Evolutionary conservation across 2,329 filamentous ascomycete species (phyloP), one percentile per base, ranked within the genome.

Genomic region (Xenoacremonium recifei): DNA sequence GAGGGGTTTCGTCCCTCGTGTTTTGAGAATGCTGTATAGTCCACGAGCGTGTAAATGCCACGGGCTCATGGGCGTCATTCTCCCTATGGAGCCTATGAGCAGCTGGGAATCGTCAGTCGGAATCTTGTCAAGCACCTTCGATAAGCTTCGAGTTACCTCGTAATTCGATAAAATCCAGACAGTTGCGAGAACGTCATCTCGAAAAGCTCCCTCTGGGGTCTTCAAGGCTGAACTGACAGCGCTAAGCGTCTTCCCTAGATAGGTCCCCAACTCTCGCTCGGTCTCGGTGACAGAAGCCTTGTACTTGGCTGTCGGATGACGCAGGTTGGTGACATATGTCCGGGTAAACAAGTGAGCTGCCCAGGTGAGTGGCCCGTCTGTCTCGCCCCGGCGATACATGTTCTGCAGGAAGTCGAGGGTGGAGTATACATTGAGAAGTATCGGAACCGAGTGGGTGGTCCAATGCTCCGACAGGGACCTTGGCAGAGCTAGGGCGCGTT

Each of bases 91-190:
- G n/a, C 67, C 67, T 37, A 68, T 55, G 10, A 69, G 56, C 27
- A 68, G 50, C 65, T 68, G 16, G 31, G 16, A 6, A 29, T 11
- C 13, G 40, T 60, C 11, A 55, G 50, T 21, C 7, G 13, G 13
- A 9, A 27, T 27, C 13, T 7, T 13, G 7, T 27, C 23, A 9
- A 9, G 23, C 23, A 9, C 9, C 9, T 27, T 31, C 11, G 4
- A 21, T 7, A 12, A n/a, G n/a, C n/a, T n/a, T n/a, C 10, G 20
- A 19, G 47, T 34, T 45, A 65, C 67, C 58, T 70, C 67, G 35
- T 70, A 69, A 44, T 66, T 68, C 30, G 64, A 48, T 16, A 70
- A 50, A 23, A 70, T 58, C 67, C 67, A 70, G 3, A 70, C 62
- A 3, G 67, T 65, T 13, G 62, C 63, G 13, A 70, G 60, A 16